Evolutionary conservation across 768 basidiomycete species (phyloP), one percentile per base, ranked within the genome.

Genomic region (Boletus sp.): DNA sequence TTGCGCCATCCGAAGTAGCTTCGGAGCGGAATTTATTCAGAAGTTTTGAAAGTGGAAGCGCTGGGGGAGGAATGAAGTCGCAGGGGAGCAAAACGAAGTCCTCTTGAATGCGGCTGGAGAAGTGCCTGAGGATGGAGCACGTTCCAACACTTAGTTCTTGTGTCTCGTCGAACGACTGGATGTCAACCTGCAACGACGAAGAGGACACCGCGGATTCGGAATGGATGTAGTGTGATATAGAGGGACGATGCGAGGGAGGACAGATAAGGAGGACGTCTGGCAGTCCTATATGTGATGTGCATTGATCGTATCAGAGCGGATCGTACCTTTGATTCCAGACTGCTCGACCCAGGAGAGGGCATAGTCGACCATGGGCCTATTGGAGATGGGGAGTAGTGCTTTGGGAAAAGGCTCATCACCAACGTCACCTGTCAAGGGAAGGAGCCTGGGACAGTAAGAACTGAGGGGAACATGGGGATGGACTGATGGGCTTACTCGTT

Each of bases 81-180:
- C 93, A 97, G 7, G 95, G 88, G 2, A 98, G 79, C 23, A 98
- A 71, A 38, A 97, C 81, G 69, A 97, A 95, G 70, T 97, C 95
- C 55, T 83, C 83, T 57, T 80, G 77, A 57, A 95, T 93, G 45
- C 85, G 84, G 45, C 67, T 74, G 10, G 89, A 79, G 69, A 94
- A 91, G 65, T 92, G 83, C 48, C 83, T 81, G 54, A 96, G 78
- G 25, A 95, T 77, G 21, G 82, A 77, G 57, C 87, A 88, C 3
- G 90, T 92, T 40, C 90, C 91, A 7, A 79, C 77, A 50, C 78
- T 77, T 17, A 79, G 73, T 39, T 87, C 85, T 25, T 78, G 80
- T 7, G 85, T 81, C 61, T 91, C 87, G 50, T 92, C 90, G 47
- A 84, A 88, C 2, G 88, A 83, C 64, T 93, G 90, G 10, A 95